Evolutionary conservation across 176 grass and related monocot species (phyloP), one percentile per base, ranked within the genome.

Genomic region (Calamus simplicifolius): DNA sequence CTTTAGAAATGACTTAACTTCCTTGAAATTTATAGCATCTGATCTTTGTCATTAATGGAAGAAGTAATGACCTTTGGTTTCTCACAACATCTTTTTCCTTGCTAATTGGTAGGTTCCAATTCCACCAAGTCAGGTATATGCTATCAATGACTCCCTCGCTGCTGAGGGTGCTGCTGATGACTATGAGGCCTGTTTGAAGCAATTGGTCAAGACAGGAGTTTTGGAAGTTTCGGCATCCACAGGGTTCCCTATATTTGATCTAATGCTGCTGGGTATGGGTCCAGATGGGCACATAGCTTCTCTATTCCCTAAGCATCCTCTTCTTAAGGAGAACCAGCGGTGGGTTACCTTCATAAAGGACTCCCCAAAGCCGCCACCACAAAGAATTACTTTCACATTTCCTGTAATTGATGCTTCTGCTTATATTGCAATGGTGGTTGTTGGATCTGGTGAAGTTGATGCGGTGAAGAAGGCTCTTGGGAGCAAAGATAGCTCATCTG

Each of bases 211-310:
- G 73, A 30, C 49, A 19, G 80, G 82, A 1, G 75, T 82, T 25
- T 64, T 98, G 56, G 50, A 72, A 49, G 69, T 85, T 65, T 79
- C 59, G 54, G 18, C 73, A 16, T 56, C 62, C 17, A 75, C 87
- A 63, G 87, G 93, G 28, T 84, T 89, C 69, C 93, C 84, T 35
- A 62, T 69, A 59, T 97, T 97, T 56, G 87, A 98, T 77, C 70
- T 98, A 35, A 80, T 85, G 88, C 81, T 98, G 56, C 75, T 98
- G 14, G 87, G 93, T 52, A 98, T 98, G 87, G 87, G 84, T 18
- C 93, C 93, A 4, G 93, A 98, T 73, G 93, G 93, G 4, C 93
- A 98, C 51, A 66, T 98, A 57, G 93, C 93, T 15, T 98, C 93
- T 53, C 93, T 98, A 29, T 98, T 98, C 76, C 93, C 88, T 53